Base-by-base conservation (phyloP, 2,329 filamentous ascomycete genomes). In the Albifimbria verrucaria region DNA sequence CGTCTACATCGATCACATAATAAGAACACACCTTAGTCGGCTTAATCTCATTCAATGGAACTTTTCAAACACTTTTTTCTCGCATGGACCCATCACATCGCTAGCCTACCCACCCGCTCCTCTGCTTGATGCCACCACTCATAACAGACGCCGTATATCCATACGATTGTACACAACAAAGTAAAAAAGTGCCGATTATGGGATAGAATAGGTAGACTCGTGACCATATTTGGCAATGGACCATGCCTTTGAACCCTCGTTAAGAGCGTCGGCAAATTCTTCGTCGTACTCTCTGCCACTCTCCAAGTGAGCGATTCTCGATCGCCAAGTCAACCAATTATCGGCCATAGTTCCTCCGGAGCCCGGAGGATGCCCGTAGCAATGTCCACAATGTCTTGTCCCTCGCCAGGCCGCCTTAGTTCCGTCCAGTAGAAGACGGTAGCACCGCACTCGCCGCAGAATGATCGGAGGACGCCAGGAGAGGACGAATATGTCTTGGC, bases 381-480 rank as follows among this genome's bases (percentile, higher is more conserved):
- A 2, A 80, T 52, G 46, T 77, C 72, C 1, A 77, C 64, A 10
- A 79, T 52, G 41, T 67, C 63, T 52, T 65, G 60, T 22, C 65
- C 58, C n/a, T 65, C 66, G 2, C 57, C 57, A 9, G 65, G 63
- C 5, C 58, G 63, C 36, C 69, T 59, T 1, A 59, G 53, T 3
- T 65, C 64, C 22, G 56, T 55, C 4, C 63, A 60, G 47, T 62
- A 74, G 48, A 78, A 73, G 12, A 74, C 63, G 0, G 72, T 77
- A 3, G 77, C 76, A 2, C 77, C 75, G 48, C 77, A 80, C 2
- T 57, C 62, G 2, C 73, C 69, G 53, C 77, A 80, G 56, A 80
- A 80, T 1, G 68, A 71, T 15, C 75, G 68, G 22, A 66, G 52
- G n/a, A 72, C 70, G 1, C 63, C 65, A 11, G 66, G 59, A 1